Evolutionary conservation across 805 yeast species (phyloP).

Genomic region (Candida quercuum): DNA sequence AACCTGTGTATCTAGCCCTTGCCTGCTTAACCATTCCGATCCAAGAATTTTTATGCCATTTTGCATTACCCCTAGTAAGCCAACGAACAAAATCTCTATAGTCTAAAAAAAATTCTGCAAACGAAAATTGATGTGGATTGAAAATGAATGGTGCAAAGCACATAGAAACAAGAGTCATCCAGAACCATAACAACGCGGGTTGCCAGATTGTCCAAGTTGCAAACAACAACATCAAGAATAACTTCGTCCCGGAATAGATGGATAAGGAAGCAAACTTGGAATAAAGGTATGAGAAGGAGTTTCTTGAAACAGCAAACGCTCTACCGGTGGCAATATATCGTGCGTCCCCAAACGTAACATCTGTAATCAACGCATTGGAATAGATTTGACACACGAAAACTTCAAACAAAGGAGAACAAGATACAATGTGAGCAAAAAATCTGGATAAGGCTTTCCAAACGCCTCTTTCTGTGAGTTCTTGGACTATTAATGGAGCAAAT

Average conservation of each 20-base stretch:
- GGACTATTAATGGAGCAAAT: constrained; percentile 80
- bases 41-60: constrained; percentile 74
- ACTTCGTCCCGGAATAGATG: constrained; percentile 70
- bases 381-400: constrained; percentile 94
- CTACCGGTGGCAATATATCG: constrained; percentile 89
- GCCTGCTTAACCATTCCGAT: constrained; percentile 64
- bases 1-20: constrained; percentile 89
- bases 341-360: constrained; percentile 88
- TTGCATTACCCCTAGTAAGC: constrained; percentile 75
- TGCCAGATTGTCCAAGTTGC: constrained; percentile 81
- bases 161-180: constrained; percentile 64
- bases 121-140: constrained; percentile 73
- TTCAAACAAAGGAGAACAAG: constrained; percentile 87
- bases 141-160: constrained; percentile 67
- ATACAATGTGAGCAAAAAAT: constrained; percentile 67
- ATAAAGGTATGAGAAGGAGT: constrained; percentile 65
- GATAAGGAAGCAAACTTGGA: constrained; percentile 73
- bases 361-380: constrained; percentile 68
- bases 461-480: constrained; percentile 86
- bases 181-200: constrained; percentile 65
- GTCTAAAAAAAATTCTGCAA: constrained; percentile 66
- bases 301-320: constrained; percentile 85
- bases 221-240: constrained; percentile 66
- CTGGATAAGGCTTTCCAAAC: constrained; percentile 66
- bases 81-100: constrained; percentile 62